A percentile compares a stretch with the other conserved stretches of the same genome.
These are phyloP conservation scores for Peronospora farinosa DNA, from an alignment of 352 stramenopile genomes.

Conservation along the genomic window DNA sequence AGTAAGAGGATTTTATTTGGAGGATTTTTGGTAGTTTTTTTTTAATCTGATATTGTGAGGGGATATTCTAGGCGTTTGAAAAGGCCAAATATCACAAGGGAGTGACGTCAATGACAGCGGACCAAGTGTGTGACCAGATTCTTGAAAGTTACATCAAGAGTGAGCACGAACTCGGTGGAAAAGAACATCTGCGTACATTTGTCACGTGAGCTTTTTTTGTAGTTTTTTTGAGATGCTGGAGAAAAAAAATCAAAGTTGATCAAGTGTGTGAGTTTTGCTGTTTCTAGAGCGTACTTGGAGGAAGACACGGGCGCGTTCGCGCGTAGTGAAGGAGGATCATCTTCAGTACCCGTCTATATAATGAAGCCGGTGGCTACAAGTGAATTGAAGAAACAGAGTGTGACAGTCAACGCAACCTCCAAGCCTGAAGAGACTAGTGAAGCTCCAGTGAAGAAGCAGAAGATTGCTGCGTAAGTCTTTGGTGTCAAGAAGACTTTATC, in stretches of 20 bases:
- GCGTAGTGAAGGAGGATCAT: slow-evolving; percentile 11
- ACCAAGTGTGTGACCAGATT: slow-evolving; percentile 68
- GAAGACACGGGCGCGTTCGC: slow-evolving; percentile 36
- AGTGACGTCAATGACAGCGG: slow-evolving; percentile 40
- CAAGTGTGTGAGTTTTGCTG: slow-evolving; percentile 1
- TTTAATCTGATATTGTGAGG: neutral
- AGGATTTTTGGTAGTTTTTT: slow-evolving; percentile 1
- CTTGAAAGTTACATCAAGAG: slow-evolving; percentile 68
- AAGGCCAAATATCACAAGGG: slow-evolving; percentile 67
- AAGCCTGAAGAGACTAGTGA: slow-evolving; percentile 21
- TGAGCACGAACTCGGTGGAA: slow-evolving; percentile 66
- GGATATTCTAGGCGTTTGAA: slow-evolving; percentile 51
- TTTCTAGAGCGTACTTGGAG: slow-evolving; percentile 31
- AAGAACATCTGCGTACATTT: slow-evolving; percentile 57
- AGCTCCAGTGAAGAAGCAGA: slow-evolving; percentile 37
- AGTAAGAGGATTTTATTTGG: slow-evolving; percentile 19
- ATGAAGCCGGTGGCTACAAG: slow-evolving; percentile 21
- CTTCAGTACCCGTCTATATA: slow-evolving; percentile 26
- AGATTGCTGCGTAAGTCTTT: slow-evolving; percentile 19
- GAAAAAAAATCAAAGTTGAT: neutral
- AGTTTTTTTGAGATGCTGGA: neutral
- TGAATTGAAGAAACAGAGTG: slow-evolving; percentile 18
- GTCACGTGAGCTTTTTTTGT: slow-evolving; percentile 42
- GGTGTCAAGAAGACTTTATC: too few relatives aligned
- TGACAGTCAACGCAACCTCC: slow-evolving; percentile 1